Evolutionary conservation across 1,284 basidiomycete genomes (phyloP), one percentile per base, ranked within the genome.

Genomic region (Malassezia psittaci): DNA sequence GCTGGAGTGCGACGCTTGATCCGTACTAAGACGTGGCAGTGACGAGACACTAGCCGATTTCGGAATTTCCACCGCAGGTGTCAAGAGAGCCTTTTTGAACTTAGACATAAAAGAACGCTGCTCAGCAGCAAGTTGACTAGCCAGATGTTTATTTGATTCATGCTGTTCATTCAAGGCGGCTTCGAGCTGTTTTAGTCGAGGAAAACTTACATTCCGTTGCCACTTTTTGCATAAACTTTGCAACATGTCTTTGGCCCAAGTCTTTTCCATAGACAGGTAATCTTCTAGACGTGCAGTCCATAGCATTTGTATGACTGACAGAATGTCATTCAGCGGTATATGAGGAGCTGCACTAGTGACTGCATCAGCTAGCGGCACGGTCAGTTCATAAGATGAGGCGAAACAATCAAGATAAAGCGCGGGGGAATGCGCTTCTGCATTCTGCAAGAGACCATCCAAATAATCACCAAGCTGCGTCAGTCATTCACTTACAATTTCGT

Each of bases 281-380:
- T 94, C 91, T 70, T 91, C 90, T 85, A 96, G 90, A 73, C 93
- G 87, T 2, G 81, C 78, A 74, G 94, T 90, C 69, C 94, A 98
- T 87, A 96, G 91, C 40, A 80, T 80, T 72, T 87, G 91, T 10
- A 61, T 81, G 44, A 91, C 82, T 70, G 90, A 86, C 67, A 94
- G 88, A 0, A 73, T 69, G 7, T 77, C 76, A 13, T 61, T 18
- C 18, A 56, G 24, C 15, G 16, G 44, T 8, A 41, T 32, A 18
- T 48, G 47, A 15, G 54, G 49, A n/a, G 47, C 41, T 12, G 7
- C 8, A 2, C 12, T 18, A 32, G 13, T 11, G 12, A 66, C 49
- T 4, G 53, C 53, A 37, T 90, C 88, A 0, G 89, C 88, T 62
- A 96, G 81, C 36, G 85, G 82, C 83, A 87, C 90, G 0, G 87